Evolutionary conservation across 2,329 filamentous ascomycete genomes (phyloP).

Genomic region (Sarocladium strictum): DNA sequence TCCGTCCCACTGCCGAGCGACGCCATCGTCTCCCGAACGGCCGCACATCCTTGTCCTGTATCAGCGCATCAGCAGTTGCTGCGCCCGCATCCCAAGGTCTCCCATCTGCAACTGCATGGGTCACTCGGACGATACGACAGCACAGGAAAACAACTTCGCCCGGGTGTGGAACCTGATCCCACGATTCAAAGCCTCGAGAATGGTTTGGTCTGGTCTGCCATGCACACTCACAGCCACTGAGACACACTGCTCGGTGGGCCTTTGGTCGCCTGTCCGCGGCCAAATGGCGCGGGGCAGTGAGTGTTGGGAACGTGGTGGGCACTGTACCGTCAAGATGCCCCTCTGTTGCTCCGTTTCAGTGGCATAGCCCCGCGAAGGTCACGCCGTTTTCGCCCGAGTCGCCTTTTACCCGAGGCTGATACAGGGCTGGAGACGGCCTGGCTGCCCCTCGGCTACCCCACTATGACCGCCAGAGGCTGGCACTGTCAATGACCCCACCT

Average conservation of each 20-base stretch:
- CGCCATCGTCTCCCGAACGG: slow-evolving; percentile 6
- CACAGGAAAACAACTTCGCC: too few relatives aligned
- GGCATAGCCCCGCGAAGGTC: not conserved
- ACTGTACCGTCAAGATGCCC: not conserved
- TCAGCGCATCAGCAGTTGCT: not conserved
- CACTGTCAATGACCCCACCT: not conserved
- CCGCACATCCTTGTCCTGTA: not conserved
- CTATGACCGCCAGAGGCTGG: not conserved
- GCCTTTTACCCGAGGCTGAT: slow-evolving; percentile 3
- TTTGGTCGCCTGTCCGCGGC: not conserved
- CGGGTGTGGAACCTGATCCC: not conserved
- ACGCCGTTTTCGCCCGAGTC: slow-evolving; percentile 7
- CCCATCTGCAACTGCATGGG: not conserved
- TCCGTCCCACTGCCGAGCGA: not conserved
- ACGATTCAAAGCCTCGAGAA: not conserved
- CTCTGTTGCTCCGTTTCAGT: not conserved
- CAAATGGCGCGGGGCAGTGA: not conserved
- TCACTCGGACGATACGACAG: too few relatives aligned
- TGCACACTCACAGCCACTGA: not conserved
- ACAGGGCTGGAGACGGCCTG: not conserved
- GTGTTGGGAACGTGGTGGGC: not conserved
- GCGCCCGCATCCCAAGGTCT: not conserved
- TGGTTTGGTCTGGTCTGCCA: not conserved
- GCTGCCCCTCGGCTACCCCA: not conserved
- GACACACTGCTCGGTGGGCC: not conserved